phyloP scores from a whole-genome alignment of 345 rosid genomes.

The Cochlearia excelsa region DNA sequence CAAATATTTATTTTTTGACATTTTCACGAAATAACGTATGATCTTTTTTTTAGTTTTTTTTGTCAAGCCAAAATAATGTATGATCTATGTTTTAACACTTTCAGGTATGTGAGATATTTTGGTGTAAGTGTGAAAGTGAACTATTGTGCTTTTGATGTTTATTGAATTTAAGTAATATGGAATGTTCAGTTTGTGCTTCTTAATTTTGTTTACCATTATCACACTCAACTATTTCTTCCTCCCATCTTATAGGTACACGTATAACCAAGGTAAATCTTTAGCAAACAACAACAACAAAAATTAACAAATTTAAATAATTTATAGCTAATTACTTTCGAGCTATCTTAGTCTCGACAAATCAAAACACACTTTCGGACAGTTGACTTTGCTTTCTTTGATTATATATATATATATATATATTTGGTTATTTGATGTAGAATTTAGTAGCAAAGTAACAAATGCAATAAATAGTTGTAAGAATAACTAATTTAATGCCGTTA shows the following conservation, averaged over 20 bases:
- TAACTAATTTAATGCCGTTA: constrained; percentile 19
- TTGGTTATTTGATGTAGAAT: neutral
- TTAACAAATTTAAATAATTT: constrained; percentile 20
- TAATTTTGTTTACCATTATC: constrained; percentile 8
- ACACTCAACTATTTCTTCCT: neutral
- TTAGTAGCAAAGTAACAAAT: constrained; percentile 7
- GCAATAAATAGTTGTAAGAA: constrained; percentile 4
- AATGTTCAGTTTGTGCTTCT: constrained; percentile 18
- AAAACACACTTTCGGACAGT: constrained; percentile 29
- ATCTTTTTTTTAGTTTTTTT: neutral
- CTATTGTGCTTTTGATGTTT: constrained; percentile 23
- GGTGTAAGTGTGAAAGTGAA: constrained; percentile 24
- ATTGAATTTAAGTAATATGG: constrained; percentile 11
- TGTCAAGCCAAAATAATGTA: neutral
- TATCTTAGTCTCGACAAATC: constrained; percentile 30
- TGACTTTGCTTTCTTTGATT: constrained; percentile 23
- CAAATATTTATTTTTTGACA: constrained; percentile 38
- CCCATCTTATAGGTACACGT: neutral
- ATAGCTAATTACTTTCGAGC: constrained; percentile 27
- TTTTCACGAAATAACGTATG: constrained; percentile 8
- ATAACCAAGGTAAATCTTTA: neutral
- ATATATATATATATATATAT: constrained; percentile 1
- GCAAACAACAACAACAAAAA: neutral
- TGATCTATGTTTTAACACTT: constrained; percentile 24
- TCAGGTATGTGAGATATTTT: constrained; percentile 35